Base-by-base conservation (phyloP, 2,329 filamentous ascomycete genomes). In the Clonostachys rhizophaga region DNA sequence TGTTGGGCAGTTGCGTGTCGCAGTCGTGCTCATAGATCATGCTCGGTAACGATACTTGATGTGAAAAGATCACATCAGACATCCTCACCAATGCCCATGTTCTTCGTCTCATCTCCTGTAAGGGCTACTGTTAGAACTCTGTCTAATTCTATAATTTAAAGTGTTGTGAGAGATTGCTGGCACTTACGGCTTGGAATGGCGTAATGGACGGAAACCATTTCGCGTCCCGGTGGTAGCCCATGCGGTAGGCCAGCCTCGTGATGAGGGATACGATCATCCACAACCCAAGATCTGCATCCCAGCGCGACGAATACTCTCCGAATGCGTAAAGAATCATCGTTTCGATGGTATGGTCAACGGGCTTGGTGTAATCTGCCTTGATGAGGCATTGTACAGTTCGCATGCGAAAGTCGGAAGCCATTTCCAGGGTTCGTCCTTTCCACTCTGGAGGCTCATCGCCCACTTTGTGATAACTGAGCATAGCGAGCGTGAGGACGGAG, bases 381-480 rank as follows among this genome's bases (percentile, higher is more conserved):
- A 89, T 74, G 30, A 94, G 73, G 55, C 87, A 91, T 65, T 94
- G 88, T 8, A 90, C 87, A 8, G 87, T 90, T 44, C 87, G 76
- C 47, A 84, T 63, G 20, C 87, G 78, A 58, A 87, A 92, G 52
- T 84, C 77, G 14, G 74, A 70, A 11, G 81, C 81, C 53, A 84
- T 54, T 44, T 84, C 81, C 42, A 82, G 59, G 5, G 76, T 73
- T 41, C 75, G 77, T n/a, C 84, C 86, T 58, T 81, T 83, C 76
- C 86, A 91, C 63, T 91, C 87, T 2, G 83, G 75, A 30, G 88
- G 88, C 65, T 91, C 89, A 54, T 92, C 88, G 3, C 87, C 87
- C 43, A 87, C 84, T 61, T 87, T 84, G 60, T 87, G 78, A 57
- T 91, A 92, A 47, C 87, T 91, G 57, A 91, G 76, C 72, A 92